Conservation (phyloP, 2,329 filamentous ascomycete genomes). For the Fusarium domesticum region DNA sequence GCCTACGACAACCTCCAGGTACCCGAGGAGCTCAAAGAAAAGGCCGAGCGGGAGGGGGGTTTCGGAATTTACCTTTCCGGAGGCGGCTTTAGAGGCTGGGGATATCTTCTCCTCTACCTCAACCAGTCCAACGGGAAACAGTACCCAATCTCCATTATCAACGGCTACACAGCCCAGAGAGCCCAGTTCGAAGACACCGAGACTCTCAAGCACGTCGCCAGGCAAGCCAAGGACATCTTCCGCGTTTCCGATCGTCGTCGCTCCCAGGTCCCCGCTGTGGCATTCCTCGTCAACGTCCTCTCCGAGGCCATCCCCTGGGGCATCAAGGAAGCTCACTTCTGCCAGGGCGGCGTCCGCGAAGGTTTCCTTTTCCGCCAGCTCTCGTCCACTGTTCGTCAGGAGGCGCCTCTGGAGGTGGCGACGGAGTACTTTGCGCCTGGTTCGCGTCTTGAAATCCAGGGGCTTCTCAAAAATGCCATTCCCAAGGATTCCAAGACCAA, state of each 20-base stretch:
- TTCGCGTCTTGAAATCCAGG: constrained; percentile 45
- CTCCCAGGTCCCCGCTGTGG: constrained; percentile 65
- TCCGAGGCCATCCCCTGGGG: constrained; percentile 55
- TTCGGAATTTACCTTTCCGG: constrained; percentile 66
- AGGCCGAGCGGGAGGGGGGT: constrained; percentile 43
- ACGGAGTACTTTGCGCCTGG: constrained; percentile 51
- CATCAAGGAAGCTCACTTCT: constrained; percentile 64
- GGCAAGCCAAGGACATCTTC: constrained; percentile 45
- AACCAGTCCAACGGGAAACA: constrained; percentile 55
- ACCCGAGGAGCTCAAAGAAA: constrained; percentile 47
- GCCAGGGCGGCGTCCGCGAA: constrained; percentile 68
- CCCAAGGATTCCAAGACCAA: constrained; percentile 36
- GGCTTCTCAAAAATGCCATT: constrained; percentile 46
- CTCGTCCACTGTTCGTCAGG: constrained; percentile 41
- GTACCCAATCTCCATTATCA: constrained; percentile 70
- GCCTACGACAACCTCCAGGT: constrained; percentile 54
- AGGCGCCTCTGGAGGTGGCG: constrained; percentile 58
- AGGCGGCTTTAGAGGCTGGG: constrained; percentile 70
- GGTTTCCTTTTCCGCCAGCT: constrained; percentile 60
- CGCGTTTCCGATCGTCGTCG: constrained; percentile 63
- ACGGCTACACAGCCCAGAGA: constrained; percentile 57
- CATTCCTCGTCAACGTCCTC: constrained; percentile 63
- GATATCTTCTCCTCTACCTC: constrained; percentile 61
- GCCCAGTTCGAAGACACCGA: constrained; percentile 51
- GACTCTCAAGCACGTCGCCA: constrained; percentile 34